These are phyloP conservation scores for Rhodomyrtus tomentosa DNA, from an alignment of 345 rosid genomes.

Conservation along the genomic window DNA sequence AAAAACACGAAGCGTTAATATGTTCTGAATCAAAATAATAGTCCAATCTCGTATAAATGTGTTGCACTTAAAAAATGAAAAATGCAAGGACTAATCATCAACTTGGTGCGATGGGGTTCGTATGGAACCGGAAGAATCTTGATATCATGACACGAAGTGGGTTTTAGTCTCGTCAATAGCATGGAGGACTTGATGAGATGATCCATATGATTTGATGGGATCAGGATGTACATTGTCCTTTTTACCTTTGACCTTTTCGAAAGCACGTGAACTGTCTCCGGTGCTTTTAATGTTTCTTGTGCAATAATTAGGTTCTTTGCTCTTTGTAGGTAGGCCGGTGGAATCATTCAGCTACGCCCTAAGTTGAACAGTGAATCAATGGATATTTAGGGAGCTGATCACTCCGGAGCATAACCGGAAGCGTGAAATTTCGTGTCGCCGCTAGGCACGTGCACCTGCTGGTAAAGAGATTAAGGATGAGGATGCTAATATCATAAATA, in stretches of 20 bases:
- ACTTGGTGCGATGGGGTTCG: no score
- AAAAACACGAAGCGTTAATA: no score
- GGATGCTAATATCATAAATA: no score
- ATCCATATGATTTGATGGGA: not conserved
- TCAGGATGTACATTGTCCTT: not conserved
- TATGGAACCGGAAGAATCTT: not conserved
- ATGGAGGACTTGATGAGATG: not conserved
- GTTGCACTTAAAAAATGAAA: no score
- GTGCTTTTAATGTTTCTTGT: not conserved
- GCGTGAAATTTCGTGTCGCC: not conserved
- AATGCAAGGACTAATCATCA: no score
- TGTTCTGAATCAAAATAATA: no score
- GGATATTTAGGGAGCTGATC: not conserved
- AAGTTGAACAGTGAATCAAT: not conserved
- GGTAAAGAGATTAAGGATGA: no score
- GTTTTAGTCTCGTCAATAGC: not conserved
- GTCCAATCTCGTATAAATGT: no score
- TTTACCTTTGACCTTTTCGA: not conserved
- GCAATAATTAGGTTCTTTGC: not conserved
- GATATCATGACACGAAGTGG: not conserved
- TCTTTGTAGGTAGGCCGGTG: not conserved
- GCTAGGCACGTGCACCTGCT: no score
- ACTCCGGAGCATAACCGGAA: accelerated
- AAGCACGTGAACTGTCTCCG: not conserved
- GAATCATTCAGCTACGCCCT: not conserved